These are phyloP conservation scores for Plicaturopsis crispa DNA, from an alignment of 768 basidiomycete genomes.

Conservation along the genomic window DNA sequence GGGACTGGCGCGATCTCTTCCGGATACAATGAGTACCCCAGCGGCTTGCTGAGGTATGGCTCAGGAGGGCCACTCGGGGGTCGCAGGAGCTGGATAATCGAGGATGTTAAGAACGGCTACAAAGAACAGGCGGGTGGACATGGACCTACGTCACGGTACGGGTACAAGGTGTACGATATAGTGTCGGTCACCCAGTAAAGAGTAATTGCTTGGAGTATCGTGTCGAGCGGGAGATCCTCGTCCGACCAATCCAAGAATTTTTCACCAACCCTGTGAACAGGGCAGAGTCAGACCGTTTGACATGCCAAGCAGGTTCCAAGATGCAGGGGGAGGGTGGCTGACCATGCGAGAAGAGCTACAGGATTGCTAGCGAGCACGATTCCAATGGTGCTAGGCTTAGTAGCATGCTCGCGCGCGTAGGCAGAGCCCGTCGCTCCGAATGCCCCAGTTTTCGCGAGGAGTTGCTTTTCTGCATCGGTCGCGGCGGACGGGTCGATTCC, in stretches of 20 bases:
- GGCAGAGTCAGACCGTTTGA: too few relatives aligned
- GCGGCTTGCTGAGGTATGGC: constrained; percentile 10
- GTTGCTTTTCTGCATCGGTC: too few relatives aligned
- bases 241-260: constrained; percentile 22
- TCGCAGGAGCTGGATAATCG: neutral
- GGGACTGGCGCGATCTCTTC: constrained; percentile 18
- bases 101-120: neutral
- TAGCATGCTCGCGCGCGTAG: constrained; percentile 17
- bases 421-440: constrained; percentile 2
- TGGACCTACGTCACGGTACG: constrained; percentile 12
- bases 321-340: neutral
- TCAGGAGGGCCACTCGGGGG: neutral
- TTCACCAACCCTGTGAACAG: constrained; percentile 20
- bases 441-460: constrained; percentile 7
- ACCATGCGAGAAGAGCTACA: constrained; percentile 20
- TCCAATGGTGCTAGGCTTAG: constrained; percentile 14
- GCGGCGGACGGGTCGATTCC: too few relatives aligned
- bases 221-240: constrained; percentile 9
- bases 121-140: neutral
- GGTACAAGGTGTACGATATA: constrained; percentile 14
- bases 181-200: constrained; percentile 20
- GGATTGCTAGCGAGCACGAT: constrained; percentile 15
- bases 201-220: constrained; percentile 15
- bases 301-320: too few relatives aligned
- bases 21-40: constrained; percentile 19